Percentiles rank a stretch among this genome's conserved stretches.
Evolutionary conservation across 306 rosid species (phyloP).

Genomic region (Echinosophora koreensis): DNA sequence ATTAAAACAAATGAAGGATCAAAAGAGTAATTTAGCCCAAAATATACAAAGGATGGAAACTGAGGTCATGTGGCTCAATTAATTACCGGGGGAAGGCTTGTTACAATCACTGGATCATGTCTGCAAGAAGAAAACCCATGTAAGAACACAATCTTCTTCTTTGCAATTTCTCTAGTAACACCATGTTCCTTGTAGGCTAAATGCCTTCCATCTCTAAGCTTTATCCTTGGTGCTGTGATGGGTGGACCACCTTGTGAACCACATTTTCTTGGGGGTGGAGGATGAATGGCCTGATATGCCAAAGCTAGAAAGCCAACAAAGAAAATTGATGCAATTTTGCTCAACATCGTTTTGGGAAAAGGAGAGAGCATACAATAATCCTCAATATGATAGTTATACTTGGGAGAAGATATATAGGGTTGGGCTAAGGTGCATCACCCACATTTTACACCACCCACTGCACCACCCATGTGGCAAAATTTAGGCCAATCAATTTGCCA

Average conservation of each 20-base stretch:
- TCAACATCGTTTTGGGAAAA: neutral
- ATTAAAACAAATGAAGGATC: too few species aligned
- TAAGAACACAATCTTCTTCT: constrained; percentile 56
- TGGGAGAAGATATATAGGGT: too few species aligned
- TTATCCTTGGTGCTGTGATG: constrained; percentile 58
- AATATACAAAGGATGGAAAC: too few species aligned
- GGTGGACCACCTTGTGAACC: constrained; percentile 66
- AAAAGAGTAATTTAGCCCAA: too few species aligned
- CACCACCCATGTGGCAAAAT: too few species aligned
- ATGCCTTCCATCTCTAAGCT: constrained; percentile 72
- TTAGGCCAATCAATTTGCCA: too few species aligned
- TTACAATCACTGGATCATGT: constrained; percentile 37
- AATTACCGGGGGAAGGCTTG: constrained; percentile 14
- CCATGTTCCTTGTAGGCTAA: constrained; percentile 75
- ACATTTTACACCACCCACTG: too few species aligned
- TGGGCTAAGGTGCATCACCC: too few species aligned
- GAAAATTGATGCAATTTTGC: constrained; percentile 19
- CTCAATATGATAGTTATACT: too few species aligned
- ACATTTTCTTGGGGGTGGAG: constrained; percentile 57
- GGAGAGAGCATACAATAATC: neutral
- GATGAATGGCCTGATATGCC: constrained; percentile 44
- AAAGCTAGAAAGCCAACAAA: constrained; percentile 51
- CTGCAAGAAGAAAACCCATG: constrained; percentile 50
- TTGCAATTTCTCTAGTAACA: constrained; percentile 56
- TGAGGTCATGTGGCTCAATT: too few species aligned